A percentile compares a stretch with the other conserved stretches of the same genome.
Evolutionary conservation across 495 filamentous ascomycete species (phyloP).

Genomic region (Annulohypoxylon maeteangense): DNA sequence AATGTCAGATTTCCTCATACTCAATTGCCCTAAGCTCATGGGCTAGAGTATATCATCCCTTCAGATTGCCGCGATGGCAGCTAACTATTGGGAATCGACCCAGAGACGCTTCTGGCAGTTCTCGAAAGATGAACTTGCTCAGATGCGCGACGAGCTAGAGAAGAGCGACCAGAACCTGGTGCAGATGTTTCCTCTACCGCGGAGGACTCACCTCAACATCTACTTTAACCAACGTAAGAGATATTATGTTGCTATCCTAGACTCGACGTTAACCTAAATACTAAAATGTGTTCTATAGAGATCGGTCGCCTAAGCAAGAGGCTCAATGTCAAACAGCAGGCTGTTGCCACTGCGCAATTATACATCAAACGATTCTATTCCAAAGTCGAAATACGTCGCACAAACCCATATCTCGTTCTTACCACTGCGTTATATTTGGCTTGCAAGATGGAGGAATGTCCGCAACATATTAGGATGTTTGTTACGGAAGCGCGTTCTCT

Average conservation of each 20-base stretch:
- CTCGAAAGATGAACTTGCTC: conserved; percentile 77
- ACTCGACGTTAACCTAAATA: conserved; percentile 2
- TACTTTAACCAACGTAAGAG: conserved; percentile 88
- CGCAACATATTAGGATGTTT: conserved; percentile 92
- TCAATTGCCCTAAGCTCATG: conserved; percentile 1
- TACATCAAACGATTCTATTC: conserved; percentile 95
- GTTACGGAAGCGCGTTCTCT: conserved; percentile 84
- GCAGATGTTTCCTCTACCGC: conserved; percentile 82
- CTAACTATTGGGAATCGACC: conserved; percentile 96
- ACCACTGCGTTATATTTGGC: conserved; percentile 94
- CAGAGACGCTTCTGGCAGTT: conserved; percentile 92
- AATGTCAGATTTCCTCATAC: conserved; percentile 10
- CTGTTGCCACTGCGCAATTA: conserved; percentile 92
- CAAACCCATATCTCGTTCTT: conserved; percentile 92
- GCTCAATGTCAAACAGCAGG: conserved; percentile 86
- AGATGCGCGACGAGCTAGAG: conserved; percentile 76
- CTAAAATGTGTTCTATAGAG: conserved; percentile 61
- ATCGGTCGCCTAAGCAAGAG: conserved; percentile 82
- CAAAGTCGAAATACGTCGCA: conserved; percentile 88
- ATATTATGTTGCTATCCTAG: not conserved
- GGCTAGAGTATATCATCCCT: conserved; percentile 10
- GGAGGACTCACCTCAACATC: conserved; percentile 83
- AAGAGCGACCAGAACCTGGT: conserved; percentile 75
- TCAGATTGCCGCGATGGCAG: conserved; percentile 72
- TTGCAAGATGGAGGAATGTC: conserved; percentile 98